phyloP scores from a whole-genome alignment of 805 yeast species.

The Scheffersomyces stipitis region DNA sequence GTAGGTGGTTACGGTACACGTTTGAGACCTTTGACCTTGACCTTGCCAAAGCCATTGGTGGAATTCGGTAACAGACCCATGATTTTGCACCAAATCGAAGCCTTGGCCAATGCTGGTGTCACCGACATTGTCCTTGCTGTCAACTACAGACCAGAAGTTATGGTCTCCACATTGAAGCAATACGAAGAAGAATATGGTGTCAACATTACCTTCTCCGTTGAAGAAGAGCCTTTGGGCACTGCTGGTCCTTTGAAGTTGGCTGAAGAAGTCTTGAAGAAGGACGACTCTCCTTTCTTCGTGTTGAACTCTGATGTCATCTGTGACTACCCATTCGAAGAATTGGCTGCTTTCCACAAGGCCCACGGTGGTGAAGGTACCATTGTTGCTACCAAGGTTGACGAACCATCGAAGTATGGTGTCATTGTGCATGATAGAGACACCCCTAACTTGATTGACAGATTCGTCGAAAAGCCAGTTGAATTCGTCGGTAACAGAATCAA shows the following conservation, averaged over 20 bases:
- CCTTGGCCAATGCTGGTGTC: constrained; percentile 96
- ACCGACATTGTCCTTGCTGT: constrained; percentile 98
- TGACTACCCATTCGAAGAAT: constrained; percentile 94
- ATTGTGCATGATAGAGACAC: constrained; percentile 95
- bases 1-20: constrained; percentile 99
- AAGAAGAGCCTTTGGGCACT: constrained; percentile 98
- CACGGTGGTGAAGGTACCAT: constrained; percentile 99
- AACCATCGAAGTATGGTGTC: constrained; percentile 99
- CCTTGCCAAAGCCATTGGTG: constrained; percentile 94
- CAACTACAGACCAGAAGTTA: constrained; percentile 98
- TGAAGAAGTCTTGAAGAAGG: constrained; percentile 89
- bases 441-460: constrained; percentile 94
- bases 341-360: constrained; percentile 87
- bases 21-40: constrained; percentile 95
- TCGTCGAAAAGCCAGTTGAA: constrained; percentile 99
- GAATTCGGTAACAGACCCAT: constrained; percentile 99
- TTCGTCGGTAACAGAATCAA: constrained; percentile 99
- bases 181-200: constrained; percentile 96
- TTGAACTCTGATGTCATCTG: constrained; percentile 98
- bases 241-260: constrained; percentile 99
- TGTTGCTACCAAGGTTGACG: constrained; percentile 99
- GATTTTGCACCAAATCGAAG: constrained; percentile 98
- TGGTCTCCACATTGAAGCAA: constrained; percentile 92
- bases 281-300: constrained; percentile 94
- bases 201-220: constrained; percentile 93